A percentile compares a stretch with the other conserved stretches of the same genome.
These are phyloP conservation scores for Silene vulgaris DNA, from an alignment of 179 eudicot species.

Conservation along the genomic window DNA sequence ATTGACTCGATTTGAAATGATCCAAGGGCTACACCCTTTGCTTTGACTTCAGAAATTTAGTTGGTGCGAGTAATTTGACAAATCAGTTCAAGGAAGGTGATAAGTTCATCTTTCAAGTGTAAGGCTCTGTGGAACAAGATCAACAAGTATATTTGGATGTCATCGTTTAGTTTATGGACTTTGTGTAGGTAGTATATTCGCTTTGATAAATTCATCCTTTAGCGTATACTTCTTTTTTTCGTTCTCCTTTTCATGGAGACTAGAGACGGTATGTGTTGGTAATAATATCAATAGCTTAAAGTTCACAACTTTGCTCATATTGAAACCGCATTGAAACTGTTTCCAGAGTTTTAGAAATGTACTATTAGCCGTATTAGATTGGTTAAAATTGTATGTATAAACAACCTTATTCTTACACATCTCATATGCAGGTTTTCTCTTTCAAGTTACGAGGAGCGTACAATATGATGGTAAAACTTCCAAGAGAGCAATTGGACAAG, in stretches of 20 bases:
- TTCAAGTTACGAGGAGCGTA: constrained; percentile 96
- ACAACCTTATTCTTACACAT: neutral
- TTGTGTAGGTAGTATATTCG: too few species aligned
- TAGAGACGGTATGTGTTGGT: neutral
- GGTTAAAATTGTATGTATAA: neutral
- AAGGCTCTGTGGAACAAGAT: neutral
- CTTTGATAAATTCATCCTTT: too few species aligned
- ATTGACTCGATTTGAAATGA: too few species aligned
- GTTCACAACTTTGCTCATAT: too few species aligned
- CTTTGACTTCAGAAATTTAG: neutral
- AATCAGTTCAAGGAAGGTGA: too few species aligned
- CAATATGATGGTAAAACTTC: constrained; percentile 92
- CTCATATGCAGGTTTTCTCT: constrained; percentile 65
- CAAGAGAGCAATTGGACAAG: constrained; percentile 62
- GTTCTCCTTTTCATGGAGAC: neutral
- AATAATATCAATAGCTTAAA: neutral
- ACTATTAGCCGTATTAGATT: too few species aligned
- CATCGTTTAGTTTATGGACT: neutral
- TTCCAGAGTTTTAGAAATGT: too few species aligned
- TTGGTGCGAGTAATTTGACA: too few species aligned
- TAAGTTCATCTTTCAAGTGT: neutral
- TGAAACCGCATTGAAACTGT: too few species aligned
- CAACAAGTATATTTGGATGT: neutral
- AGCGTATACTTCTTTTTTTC: too few species aligned
- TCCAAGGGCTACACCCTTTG: neutral